Evolutionary conservation across 163 green algal species (phyloP), one percentile per base, ranked within the genome.

Genomic region (Chlamydomonas reinhardtii): DNA sequence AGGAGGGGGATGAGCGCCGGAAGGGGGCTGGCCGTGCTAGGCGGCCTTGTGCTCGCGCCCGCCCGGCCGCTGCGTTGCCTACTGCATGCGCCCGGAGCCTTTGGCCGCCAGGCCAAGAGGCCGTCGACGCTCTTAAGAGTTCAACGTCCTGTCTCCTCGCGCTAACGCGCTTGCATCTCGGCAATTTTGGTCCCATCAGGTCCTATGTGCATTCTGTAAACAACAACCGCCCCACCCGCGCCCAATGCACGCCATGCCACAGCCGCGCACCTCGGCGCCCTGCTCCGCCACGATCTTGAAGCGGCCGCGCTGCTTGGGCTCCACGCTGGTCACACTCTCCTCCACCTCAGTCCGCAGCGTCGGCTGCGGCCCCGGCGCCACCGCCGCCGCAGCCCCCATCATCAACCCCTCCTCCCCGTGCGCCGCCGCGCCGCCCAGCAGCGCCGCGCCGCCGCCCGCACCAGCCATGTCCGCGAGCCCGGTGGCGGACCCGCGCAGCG

Each of bases 221-320:
- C n/a, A n/a, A n/a, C n/a, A n/a, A n/a, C n/a, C n/a, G n/a, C 24
- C 8, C 71, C 15, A 22, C 39, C 37, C 39, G 0, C 19, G 5
- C 22, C 39, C 39, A n/a, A n/a, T 48, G 39, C 39, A 48, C 39
- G 39, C 39, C 39, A 8, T n/a, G n/a, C 12, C 70, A 2, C 70
- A 17, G 2, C 29, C 8, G 35, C 81, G 34, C 35, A 79, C 81
- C 6, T 79, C 62, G 4, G 85, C 68, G 27, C 66, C 76, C 31
- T 95, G 94, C 54, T 96, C 92, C 76, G 95, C 91, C 24, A 97
- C 93, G 32, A 96, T 95, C n/a, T 93, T 92, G 85, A 96, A 96
- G 29, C 94, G 82, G 14, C 94, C 95, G 32, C 88, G 89, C 76
- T 91, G 90, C 75, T 93, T 93, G 32, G 90, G 86, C 82, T 92